Evolutionary conservation across 2,329 filamentous ascomycete genomes (phyloP).

Genomic region (Dothideomycetes sp.): DNA sequence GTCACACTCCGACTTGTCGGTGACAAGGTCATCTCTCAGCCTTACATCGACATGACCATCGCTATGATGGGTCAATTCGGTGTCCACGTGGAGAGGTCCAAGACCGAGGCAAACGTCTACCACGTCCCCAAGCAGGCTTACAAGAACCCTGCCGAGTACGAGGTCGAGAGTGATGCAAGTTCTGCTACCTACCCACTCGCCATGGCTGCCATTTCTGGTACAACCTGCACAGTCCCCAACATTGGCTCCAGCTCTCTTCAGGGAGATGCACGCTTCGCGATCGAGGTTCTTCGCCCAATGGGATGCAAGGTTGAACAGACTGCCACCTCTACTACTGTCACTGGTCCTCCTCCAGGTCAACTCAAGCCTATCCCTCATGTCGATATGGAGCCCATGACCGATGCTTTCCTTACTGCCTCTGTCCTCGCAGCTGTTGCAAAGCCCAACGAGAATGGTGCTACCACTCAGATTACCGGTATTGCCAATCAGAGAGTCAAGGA

Average conservation of each 20-base stretch:
- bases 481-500: slow-evolving; percentile 98
- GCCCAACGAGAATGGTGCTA: slow-evolving; percentile 48
- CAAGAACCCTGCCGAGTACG: slow-evolving; percentile 72
- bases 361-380: slow-evolving; percentile 69
- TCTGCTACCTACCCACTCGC: slow-evolving; percentile 94
- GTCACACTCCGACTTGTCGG: slow-evolving; percentile 84
- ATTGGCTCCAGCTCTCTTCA: slow-evolving; percentile 88
- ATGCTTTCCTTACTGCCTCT: slow-evolving; percentile 91
- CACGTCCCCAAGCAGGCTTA: slow-evolving; percentile 81
- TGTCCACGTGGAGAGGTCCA: slow-evolving; percentile 64
- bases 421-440: slow-evolving; percentile 82
- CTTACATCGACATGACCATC: slow-evolving; percentile 98
- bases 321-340: slow-evolving; percentile 79
- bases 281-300: slow-evolving; percentile 85
- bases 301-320: slow-evolving; percentile 84
- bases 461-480: slow-evolving; percentile 82
- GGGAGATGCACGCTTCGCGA: slow-evolving; percentile 86
- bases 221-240: slow-evolving; percentile 90
- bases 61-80: slow-evolving; percentile 95
- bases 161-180: slow-evolving; percentile 93
- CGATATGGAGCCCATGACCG: slow-evolving; percentile 99
- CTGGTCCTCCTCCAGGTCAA: slow-evolving; percentile 64
- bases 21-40: slow-evolving; percentile 94
- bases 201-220: slow-evolving; percentile 89
- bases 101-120: slow-evolving; percentile 78